Conservation (phyloP, 306 rosid genomes). For the Pyrus betulifolia region DNA sequence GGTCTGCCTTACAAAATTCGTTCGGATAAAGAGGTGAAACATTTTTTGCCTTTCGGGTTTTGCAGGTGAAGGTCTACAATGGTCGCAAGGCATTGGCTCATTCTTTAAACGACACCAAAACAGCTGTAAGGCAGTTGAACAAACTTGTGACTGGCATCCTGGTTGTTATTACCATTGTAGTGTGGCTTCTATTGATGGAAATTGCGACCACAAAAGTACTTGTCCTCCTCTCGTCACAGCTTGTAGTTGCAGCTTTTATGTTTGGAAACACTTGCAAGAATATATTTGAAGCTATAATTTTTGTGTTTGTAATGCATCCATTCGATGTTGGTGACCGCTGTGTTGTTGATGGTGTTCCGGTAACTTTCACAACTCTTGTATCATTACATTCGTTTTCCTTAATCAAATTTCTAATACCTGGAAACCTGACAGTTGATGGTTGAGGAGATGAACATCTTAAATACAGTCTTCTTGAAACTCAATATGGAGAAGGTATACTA, state of each 20-base stretch:
- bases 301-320: constrained; percentile 95
- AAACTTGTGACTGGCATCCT: constrained; percentile 55
- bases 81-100: constrained; percentile 84
- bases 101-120: constrained; percentile 78
- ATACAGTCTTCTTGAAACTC: constrained; percentile 79
- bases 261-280: constrained; percentile 92
- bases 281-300: constrained; percentile 76
- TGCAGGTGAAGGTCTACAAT: constrained; percentile 74
- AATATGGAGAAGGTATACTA: constrained; percentile 75
- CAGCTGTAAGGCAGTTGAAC: constrained; percentile 78
- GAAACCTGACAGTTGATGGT: constrained; percentile 57
- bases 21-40: not conserved
- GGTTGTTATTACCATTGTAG: constrained; percentile 36
- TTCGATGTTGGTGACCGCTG: constrained; percentile 95
- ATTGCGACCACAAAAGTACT: constrained; percentile 86
- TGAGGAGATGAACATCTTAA: constrained; percentile 92
- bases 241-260: constrained; percentile 66
- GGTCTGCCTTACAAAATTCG: not conserved
- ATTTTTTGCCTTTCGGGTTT: not conserved
- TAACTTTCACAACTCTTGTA: constrained; percentile 20
- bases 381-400: not conserved
- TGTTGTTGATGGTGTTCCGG: constrained; percentile 74
- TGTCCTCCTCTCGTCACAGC: constrained; percentile 67
- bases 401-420: constrained; percentile 7
- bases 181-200: constrained; percentile 87